Evolutionary conservation across 306 rosid genomes (phyloP).

Genomic region (Castanea mollissima): DNA sequence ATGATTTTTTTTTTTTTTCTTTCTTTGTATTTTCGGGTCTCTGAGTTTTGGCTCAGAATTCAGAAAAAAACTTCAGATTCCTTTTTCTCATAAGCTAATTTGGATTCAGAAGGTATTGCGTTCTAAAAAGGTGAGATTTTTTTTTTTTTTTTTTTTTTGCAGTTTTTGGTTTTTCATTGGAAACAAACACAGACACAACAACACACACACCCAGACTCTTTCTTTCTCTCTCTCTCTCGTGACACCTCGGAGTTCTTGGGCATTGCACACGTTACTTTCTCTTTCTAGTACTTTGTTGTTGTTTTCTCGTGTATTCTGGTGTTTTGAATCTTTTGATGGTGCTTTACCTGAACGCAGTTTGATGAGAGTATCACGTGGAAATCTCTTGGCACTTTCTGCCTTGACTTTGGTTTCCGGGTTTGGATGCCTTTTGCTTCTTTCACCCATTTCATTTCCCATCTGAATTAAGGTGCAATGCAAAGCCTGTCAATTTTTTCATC

Average conservation of each 20-base stretch:
- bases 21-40: not conserved
- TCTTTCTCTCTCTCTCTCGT: not conserved
- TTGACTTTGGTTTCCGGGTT: not conserved
- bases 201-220: too few species aligned
- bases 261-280: not conserved
- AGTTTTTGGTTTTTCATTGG: too few species aligned
- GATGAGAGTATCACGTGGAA: slow-evolving; percentile 11
- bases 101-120: too few species aligned
- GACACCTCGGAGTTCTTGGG: not conserved
- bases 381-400: not conserved
- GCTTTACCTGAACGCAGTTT: not conserved
- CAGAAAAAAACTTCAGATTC: slow-evolving; percentile 9
- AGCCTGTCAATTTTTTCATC: not conserved
- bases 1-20: not conserved
- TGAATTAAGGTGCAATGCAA: not conserved
- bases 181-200: too few species aligned
- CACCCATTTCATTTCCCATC: not conserved
- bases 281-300: not conserved
- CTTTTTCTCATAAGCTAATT: not conserved
- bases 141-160: too few species aligned
- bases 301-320: not conserved
- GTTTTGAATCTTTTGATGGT: not conserved
- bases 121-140: too few species aligned
- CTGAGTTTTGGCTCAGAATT: slow-evolving; percentile 11
- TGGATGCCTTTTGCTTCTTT: not conserved